These are phyloP conservation scores for Spizellomyces punctatus DNA, from an alignment of 192 early-diverging fungal genomes.

Conservation along the genomic window DNA sequence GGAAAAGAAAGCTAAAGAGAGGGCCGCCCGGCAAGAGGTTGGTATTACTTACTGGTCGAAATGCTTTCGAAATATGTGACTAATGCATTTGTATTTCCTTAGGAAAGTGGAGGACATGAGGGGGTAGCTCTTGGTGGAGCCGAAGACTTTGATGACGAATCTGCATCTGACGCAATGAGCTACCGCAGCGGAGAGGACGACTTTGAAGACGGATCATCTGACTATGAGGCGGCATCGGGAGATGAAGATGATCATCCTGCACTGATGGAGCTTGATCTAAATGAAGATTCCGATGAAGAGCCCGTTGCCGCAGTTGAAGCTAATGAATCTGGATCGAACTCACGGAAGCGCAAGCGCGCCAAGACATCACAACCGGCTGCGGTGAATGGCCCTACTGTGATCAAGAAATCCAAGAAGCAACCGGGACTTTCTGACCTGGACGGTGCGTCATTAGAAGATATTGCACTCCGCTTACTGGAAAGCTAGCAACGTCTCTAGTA, in stretches of 20 bases:
- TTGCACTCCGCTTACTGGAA: conserved; percentile 28
- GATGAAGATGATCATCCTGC: conserved; percentile 24
- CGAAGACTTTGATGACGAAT: not conserved
- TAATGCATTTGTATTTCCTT: not conserved
- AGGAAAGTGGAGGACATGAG: conserved; percentile 23
- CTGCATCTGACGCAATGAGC: not conserved
- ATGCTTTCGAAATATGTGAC: not conserved
- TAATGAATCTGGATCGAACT: not conserved
- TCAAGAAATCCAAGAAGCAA: conserved; percentile 11
- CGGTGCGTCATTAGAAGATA: conserved; percentile 26
- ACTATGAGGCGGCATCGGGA: not conserved
- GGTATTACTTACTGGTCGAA: not conserved
- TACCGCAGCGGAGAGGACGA: conserved; percentile 12
- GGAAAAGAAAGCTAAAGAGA: conserved; percentile 38
- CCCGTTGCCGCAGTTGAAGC: conserved; percentile 7
- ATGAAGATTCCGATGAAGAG: conserved; percentile 37
- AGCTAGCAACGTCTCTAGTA: not conserved
- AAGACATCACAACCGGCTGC: not conserved
- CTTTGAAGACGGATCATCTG: not conserved
- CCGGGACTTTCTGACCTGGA: conserved; percentile 7
- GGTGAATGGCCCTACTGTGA: not conserved
- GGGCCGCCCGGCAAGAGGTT: conserved; percentile 33
- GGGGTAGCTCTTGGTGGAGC: not conserved
- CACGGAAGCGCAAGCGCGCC: not conserved
- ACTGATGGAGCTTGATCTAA: conserved; percentile 33